These are phyloP conservation scores for Elongisporangium undulatum DNA, from an alignment of 352 stramenopile genomes.

Conservation along the genomic window DNA sequence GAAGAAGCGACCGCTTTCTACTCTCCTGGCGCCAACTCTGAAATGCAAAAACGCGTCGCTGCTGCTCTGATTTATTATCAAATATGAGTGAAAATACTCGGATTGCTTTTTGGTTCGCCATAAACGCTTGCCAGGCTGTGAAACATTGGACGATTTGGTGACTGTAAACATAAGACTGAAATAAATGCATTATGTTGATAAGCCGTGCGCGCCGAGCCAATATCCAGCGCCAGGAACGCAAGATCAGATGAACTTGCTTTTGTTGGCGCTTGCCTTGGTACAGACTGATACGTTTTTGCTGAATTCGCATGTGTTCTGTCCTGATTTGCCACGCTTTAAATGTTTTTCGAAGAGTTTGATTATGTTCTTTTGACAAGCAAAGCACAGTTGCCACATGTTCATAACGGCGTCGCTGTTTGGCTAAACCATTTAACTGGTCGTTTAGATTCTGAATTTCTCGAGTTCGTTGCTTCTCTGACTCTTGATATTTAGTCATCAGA, in stretches of 20 bases:
- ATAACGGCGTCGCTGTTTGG: not conserved
- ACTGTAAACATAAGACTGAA: constrained; percentile 6
- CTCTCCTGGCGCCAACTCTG: constrained; percentile 17
- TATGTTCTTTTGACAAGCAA: not conserved
- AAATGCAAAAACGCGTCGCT: not conserved
- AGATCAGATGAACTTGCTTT: not conserved
- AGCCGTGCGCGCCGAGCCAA: not conserved
- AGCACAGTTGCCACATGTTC: not conserved
- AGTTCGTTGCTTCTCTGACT: not conserved
- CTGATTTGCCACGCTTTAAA: constrained; percentile 1
- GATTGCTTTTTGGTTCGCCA: constrained; percentile 9
- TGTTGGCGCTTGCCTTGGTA: not conserved
- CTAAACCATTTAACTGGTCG: not conserved
- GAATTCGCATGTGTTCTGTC: not conserved
- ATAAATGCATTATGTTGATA: not conserved
- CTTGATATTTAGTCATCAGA: not conserved
- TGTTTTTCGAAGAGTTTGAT: not conserved
- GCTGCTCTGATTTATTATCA: not conserved
- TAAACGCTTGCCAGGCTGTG: constrained; percentile 12
- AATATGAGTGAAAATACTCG: constrained; percentile 15
- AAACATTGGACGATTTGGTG: constrained; percentile 17
- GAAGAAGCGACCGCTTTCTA: constrained; percentile 20
- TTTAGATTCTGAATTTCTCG: not conserved
- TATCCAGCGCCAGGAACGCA: not conserved
- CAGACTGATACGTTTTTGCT: not conserved